A percentile compares a stretch with the other conserved stretches of the same genome.
Conservation (phyloP, 805 yeast species). For the Scheffersomyces lignosus region DNA sequence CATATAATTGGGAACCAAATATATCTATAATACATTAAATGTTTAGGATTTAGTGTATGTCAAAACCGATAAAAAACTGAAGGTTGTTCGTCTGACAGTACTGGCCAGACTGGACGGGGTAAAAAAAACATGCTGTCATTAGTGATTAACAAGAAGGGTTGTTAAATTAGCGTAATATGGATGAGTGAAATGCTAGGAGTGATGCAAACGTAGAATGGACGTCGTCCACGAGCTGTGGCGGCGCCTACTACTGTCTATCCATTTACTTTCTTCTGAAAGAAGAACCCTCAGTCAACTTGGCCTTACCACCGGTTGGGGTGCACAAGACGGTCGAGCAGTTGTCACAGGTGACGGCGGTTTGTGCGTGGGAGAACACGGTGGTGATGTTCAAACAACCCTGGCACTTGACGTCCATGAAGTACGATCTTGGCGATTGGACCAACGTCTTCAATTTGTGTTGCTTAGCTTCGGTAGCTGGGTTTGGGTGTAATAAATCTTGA, state of each 20-base stretch:
- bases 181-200: no score
- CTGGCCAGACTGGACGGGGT: neutral
- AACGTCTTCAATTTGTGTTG: slow-evolving; percentile 40
- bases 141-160: no score
- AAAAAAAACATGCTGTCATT: slow-evolving; percentile 3
- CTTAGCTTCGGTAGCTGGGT: slow-evolving; percentile 37
- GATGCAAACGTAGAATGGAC: no score
- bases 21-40: neutral
- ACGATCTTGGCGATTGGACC: slow-evolving; percentile 43
- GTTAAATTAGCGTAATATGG: no score
- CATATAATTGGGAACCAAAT: neutral
- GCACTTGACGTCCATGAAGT: slow-evolving; percentile 44
- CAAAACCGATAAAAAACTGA: neutral
- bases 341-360: slow-evolving; percentile 44
- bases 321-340: slow-evolving; percentile 41
- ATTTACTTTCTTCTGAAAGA: slow-evolving; percentile 43
- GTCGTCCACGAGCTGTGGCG: no score
- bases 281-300: slow-evolving; percentile 43
- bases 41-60: neutral
- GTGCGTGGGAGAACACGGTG: slow-evolving; percentile 44
- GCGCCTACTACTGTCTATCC: no score
- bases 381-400: slow-evolving; percentile 43
- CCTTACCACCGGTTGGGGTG: slow-evolving; percentile 45
- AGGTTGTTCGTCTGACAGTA: no score
- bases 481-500: slow-evolving; percentile 44